Evolutionary conservation across 805 yeast genomes (phyloP).

Genomic region (Lipomyces sp.): DNA sequence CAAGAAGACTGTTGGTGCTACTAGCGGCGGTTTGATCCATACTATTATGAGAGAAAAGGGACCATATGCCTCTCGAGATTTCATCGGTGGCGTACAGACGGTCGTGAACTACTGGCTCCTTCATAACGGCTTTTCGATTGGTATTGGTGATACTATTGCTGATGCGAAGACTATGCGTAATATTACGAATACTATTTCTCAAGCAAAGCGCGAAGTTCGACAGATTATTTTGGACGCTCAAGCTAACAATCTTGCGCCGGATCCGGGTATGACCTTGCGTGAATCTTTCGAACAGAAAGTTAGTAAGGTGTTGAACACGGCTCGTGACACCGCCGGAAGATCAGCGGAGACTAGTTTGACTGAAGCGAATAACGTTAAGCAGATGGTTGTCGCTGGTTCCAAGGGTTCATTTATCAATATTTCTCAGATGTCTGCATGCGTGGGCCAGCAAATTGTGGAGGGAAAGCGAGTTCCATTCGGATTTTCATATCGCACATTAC

Average conservation of each 20-base stretch:
- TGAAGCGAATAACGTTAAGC: conserved; percentile 92
- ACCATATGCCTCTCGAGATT: conserved; percentile 78
- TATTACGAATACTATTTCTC: conserved; percentile 87
- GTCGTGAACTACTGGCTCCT: conserved; percentile 95
- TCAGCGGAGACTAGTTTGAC: conserved; percentile 95
- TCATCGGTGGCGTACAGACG: conserved; percentile 90
- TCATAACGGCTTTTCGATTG: conserved; percentile 96
- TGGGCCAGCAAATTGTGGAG: conserved; percentile 98
- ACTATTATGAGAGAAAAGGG: conserved; percentile 98
- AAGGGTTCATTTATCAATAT: conserved; percentile 98
- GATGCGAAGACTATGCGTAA: conserved; percentile 94
- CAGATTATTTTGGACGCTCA: conserved; percentile 92
- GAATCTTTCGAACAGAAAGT: conserved; percentile 98
- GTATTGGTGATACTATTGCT: conserved; percentile 99
- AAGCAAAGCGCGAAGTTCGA: conserved; percentile 91
- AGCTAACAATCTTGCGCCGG: conserved; percentile 80
- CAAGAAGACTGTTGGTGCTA: conserved; percentile 96
- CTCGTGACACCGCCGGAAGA: conserved; percentile 99
- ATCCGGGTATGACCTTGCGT: conserved; percentile 99
- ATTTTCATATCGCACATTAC: conserved; percentile 90
- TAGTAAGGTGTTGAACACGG: conserved; percentile 90
- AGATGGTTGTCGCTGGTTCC: conserved; percentile 99
- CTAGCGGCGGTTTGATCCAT: conserved; percentile 96
- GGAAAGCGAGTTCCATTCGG: conserved; percentile 99
- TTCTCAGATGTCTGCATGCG: conserved; percentile 99